These are phyloP conservation scores for Lentinula detonsa DNA, from an alignment of 768 basidiomycete species.

Conservation along the genomic window DNA sequence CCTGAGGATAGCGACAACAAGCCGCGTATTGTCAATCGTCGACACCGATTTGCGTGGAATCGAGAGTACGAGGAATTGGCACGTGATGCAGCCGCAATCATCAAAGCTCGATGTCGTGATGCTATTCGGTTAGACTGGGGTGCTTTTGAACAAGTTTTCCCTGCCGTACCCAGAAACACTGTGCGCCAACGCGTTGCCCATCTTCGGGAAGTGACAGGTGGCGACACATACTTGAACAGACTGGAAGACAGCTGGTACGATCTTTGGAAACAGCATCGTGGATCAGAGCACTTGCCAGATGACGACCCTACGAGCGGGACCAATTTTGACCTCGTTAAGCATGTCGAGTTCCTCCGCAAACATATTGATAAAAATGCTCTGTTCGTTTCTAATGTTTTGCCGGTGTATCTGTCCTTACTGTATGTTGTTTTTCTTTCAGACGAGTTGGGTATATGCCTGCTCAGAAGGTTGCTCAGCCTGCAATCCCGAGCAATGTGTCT, in stretches of 20 bases:
- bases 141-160: conserved; percentile 76
- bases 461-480: conserved; percentile 23
- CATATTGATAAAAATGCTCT: conserved; percentile 83
- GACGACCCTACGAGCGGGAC: conserved; percentile 57
- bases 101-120: conserved; percentile 69
- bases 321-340: conserved; percentile 77
- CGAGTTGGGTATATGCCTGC: conserved; percentile 57
- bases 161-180: conserved; percentile 64
- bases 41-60: conserved; percentile 79
- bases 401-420: not conserved
- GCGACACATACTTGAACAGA: conserved; percentile 69
- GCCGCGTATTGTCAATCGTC: conserved; percentile 24
- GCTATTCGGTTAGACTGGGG: conserved; percentile 59
- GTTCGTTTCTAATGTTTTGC: conserved; percentile 41
- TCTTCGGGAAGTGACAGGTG: conserved; percentile 55
- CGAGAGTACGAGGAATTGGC: conserved; percentile 85
- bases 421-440: conserved; percentile 28
- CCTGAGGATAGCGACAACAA: not conserved
- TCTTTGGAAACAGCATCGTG: conserved; percentile 68
- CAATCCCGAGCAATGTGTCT: conserved; percentile 37
- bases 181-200: conserved; percentile 64
- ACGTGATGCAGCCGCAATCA: conserved; percentile 77
- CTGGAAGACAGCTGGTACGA: conserved; percentile 80
- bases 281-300: conserved; percentile 64
- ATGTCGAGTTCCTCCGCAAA: conserved; percentile 73